These are phyloP conservation scores for Pichia sorboxylosa DNA, from an alignment of 1,139 yeast species.

Conservation along the genomic window DNA sequence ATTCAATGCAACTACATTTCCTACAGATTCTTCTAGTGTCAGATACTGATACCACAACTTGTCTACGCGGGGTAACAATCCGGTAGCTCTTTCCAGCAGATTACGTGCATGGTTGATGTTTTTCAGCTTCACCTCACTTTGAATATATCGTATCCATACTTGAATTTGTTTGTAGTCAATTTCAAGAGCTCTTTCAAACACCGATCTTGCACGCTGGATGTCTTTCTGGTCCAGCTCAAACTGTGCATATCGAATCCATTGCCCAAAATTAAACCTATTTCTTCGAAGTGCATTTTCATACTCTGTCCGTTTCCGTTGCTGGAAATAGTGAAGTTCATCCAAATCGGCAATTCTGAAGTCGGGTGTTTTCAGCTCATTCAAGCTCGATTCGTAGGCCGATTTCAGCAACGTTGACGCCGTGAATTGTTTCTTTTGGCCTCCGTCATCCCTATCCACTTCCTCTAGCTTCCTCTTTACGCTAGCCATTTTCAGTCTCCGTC, in stretches of 20 bases:
- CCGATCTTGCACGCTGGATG: slow-evolving; percentile 61
- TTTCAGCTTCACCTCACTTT: slow-evolving; percentile 58
- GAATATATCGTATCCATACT: slow-evolving; percentile 77
- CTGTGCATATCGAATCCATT: slow-evolving; percentile 87
- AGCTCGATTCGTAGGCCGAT: slow-evolving; percentile 42
- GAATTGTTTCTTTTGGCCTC: slow-evolving; percentile 5
- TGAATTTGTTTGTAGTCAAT: slow-evolving; percentile 68
- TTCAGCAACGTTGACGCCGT: slow-evolving; percentile 41
- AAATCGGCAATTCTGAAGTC: slow-evolving; percentile 55
- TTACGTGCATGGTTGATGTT: slow-evolving; percentile 86
- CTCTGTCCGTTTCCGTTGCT: slow-evolving; percentile 65
- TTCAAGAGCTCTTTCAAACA: slow-evolving; percentile 79
- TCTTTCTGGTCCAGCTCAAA: slow-evolving; percentile 82
- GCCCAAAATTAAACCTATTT: slow-evolving; percentile 69
- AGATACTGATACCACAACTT: slow-evolving; percentile 81
- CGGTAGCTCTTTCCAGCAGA: slow-evolving; percentile 66
- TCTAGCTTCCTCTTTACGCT: background rate
- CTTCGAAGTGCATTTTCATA: slow-evolving; percentile 78
- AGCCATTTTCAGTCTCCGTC: background rate
- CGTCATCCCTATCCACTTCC: background rate
- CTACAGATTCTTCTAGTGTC: slow-evolving; percentile 70
- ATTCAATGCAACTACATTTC: slow-evolving; percentile 52
- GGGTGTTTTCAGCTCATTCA: slow-evolving; percentile 30
- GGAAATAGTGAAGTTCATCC: slow-evolving; percentile 69
- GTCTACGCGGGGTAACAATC: slow-evolving; percentile 63